Conservation (phyloP, 805 yeast species). For the Dipodascopsis uninucleata region DNA sequence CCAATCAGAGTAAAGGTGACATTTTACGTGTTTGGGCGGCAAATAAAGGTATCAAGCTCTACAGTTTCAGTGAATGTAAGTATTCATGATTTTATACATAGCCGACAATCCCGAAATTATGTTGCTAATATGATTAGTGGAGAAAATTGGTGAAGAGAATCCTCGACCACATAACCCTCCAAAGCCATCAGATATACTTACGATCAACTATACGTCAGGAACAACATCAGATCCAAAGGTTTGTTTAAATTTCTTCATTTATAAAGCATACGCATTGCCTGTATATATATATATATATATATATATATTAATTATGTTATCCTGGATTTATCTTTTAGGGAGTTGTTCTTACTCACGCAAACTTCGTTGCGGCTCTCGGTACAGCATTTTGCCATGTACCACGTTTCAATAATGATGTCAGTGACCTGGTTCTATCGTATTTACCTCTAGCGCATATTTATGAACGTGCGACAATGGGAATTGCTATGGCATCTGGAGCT, state of each 20-base stretch:
- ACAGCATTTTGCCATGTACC: slow-evolving; percentile 32
- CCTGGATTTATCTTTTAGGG: slow-evolving; percentile 38
- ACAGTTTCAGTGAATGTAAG: slow-evolving; percentile 18
- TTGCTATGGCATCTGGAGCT: slow-evolving; percentile 47
- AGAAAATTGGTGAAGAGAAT: slow-evolving; percentile 43
- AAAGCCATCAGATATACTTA: slow-evolving; percentile 49
- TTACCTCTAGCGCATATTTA: slow-evolving; percentile 58
- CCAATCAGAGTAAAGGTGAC: slow-evolving; percentile 32
- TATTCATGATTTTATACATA: not conserved
- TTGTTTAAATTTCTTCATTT: not conserved
- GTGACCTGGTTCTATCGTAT: slow-evolving; percentile 40
- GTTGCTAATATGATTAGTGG: slow-evolving; percentile 44
- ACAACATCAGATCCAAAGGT: slow-evolving; percentile 68
- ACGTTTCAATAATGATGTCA: slow-evolving; percentile 27
- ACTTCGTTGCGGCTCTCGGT: slow-evolving; percentile 48
- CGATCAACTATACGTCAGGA: slow-evolving; percentile 71
- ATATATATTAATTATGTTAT: not conserved
- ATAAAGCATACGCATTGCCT: not conserved
- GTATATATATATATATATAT: not conserved
- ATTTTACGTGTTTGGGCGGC: slow-evolving; percentile 33
- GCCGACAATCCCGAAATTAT: slow-evolving; percentile 23
- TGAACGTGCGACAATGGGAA: slow-evolving; percentile 49
- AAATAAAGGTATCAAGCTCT: slow-evolving; percentile 39
- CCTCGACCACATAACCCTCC: slow-evolving; percentile 51
- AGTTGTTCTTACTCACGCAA: slow-evolving; percentile 53